A percentile compares a stretch with the other conserved stretches of the same genome.
These are phyloP conservation scores for Colletotrichum acutatum DNA, from an alignment of 2,329 filamentous ascomycete genomes.

Conservation along the genomic window DNA sequence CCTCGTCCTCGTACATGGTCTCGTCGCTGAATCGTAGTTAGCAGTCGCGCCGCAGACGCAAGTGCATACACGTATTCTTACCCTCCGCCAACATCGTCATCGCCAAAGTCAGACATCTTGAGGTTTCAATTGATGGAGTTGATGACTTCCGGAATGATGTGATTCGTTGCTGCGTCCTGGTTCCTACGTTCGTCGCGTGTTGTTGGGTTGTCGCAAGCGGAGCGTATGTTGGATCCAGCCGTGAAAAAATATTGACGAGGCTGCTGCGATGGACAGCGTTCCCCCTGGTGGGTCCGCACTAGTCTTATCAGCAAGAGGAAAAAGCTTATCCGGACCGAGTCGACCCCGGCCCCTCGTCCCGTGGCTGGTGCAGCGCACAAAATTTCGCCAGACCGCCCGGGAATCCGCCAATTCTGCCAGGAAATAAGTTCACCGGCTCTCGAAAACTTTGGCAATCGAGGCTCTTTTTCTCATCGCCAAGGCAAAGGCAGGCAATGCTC, in stretches of 20 bases:
- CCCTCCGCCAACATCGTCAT: slow-evolving; percentile 56
- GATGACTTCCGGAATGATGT: background rate
- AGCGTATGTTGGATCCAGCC: slow-evolving; percentile 24
- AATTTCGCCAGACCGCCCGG: slow-evolving; percentile 32
- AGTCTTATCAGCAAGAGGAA: slow-evolving; percentile 20
- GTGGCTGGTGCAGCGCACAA: slow-evolving; percentile 24
- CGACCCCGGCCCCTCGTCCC: slow-evolving; percentile 8
- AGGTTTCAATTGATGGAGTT: background rate
- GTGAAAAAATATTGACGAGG: slow-evolving; percentile 38
- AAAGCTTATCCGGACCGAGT: slow-evolving; percentile 33
- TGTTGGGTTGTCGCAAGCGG: slow-evolving; percentile 23
- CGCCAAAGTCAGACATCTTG: slow-evolving; percentile 79
- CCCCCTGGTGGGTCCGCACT: slow-evolving; percentile 9
- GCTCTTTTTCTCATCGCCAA: background rate
- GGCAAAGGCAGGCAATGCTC: slow-evolving; percentile 26
- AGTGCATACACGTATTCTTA: slow-evolving; percentile 24
- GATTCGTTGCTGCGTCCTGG: background rate
- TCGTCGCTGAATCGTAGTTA: slow-evolving; percentile 63
- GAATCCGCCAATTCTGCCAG: slow-evolving; percentile 20
- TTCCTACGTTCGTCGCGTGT: background rate
- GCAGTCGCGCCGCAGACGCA: slow-evolving; percentile 1
- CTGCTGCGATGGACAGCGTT: slow-evolving; percentile 27
- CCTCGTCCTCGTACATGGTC: slow-evolving; percentile 75
- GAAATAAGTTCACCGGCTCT: slow-evolving; percentile 24
- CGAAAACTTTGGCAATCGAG: background rate